Conservation (phyloP, 1,139 yeast species). For the Suhomyces ambrosiae region DNA sequence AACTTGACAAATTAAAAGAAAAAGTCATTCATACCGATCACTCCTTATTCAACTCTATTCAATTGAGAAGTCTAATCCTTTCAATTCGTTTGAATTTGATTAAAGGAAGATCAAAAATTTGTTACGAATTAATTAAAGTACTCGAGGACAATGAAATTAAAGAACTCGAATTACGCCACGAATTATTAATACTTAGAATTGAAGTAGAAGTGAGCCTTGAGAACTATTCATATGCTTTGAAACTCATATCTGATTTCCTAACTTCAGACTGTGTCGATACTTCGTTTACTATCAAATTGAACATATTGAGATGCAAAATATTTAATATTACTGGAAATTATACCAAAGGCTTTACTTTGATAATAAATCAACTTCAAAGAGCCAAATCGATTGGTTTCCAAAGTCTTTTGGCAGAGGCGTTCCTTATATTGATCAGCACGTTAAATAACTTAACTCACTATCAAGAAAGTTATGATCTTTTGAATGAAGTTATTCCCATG, state of each 20-base stretch:
- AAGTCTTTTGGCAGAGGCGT: constrained; percentile 42
- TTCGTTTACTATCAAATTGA: constrained; percentile 44
- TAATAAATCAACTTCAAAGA: constrained; percentile 46
- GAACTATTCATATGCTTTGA: constrained; percentile 39
- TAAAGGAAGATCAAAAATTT: constrained; percentile 35
- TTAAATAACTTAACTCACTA: constrained; percentile 37
- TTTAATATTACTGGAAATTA: constrained; percentile 40
- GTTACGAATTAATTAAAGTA: constrained; percentile 25
- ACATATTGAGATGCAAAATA: constrained; percentile 46
- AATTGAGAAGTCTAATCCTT: constrained; percentile 39
- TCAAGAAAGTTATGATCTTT: constrained; percentile 39
- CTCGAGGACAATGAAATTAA: constrained; percentile 28
- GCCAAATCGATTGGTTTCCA: constrained; percentile 45
- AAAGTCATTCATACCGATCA: constrained; percentile 26
- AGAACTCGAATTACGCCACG: constrained; percentile 36
- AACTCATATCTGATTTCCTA: constrained; percentile 32
- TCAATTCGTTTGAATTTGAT: constrained; percentile 38
- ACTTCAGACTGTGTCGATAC: constrained; percentile 31
- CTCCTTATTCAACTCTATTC: constrained; percentile 41
- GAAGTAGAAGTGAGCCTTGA: constrained; percentile 23
- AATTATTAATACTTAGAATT: constrained; percentile 29
- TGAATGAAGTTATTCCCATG: constrained; percentile 42
- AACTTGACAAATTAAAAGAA: constrained; percentile 29
- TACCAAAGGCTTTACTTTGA: constrained; percentile 43
- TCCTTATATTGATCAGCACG: constrained; percentile 39